Conservation (phyloP, 306 rosid species). For the Acacia confusa region DNA sequence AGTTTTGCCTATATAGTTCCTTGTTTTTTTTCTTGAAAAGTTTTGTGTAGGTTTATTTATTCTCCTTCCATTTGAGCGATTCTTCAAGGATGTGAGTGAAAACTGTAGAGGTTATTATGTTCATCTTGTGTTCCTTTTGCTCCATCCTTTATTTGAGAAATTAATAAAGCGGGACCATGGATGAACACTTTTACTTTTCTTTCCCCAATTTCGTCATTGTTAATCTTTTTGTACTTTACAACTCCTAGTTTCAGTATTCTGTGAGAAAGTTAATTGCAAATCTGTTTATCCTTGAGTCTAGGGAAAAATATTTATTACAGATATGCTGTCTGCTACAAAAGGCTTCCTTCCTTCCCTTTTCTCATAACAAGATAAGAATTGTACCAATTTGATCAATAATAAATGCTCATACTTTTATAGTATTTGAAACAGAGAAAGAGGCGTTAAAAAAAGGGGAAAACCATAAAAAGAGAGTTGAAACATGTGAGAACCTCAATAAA, state of each 20-base stretch:
- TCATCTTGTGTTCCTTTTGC: slow-evolving; percentile 44
- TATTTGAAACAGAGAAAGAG: neutral
- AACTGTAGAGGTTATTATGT: slow-evolving; percentile 48
- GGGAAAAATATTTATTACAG: neutral
- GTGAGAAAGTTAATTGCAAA: neutral
- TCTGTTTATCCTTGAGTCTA: neutral
- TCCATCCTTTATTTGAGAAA: slow-evolving; percentile 49
- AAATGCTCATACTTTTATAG: neutral
- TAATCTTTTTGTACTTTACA: neutral
- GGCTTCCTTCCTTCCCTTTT: neutral
- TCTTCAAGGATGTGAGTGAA: slow-evolving; percentile 63
- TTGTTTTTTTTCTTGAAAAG: slow-evolving; percentile 25
- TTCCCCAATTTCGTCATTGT: slow-evolving; percentile 17
- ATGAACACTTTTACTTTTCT: slow-evolving; percentile 26
- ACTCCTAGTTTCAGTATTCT: neutral
- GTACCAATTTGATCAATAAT: neutral
- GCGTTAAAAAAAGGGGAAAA: too few species aligned
- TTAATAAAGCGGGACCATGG: slow-evolving; percentile 47
- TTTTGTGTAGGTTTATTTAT: slow-evolving; percentile 25
- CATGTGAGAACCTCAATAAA: neutral
- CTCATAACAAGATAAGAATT: neutral
- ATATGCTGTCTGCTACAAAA: neutral
- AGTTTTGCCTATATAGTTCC: slow-evolving; percentile 15
- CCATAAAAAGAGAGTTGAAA: neutral
- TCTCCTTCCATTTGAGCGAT: slow-evolving; percentile 46